Evolutionary conservation across 2,329 filamentous ascomycete species (phyloP), one percentile per base, ranked within the genome.

Genomic region (Tolypocladium ophioglossoides): DNA sequence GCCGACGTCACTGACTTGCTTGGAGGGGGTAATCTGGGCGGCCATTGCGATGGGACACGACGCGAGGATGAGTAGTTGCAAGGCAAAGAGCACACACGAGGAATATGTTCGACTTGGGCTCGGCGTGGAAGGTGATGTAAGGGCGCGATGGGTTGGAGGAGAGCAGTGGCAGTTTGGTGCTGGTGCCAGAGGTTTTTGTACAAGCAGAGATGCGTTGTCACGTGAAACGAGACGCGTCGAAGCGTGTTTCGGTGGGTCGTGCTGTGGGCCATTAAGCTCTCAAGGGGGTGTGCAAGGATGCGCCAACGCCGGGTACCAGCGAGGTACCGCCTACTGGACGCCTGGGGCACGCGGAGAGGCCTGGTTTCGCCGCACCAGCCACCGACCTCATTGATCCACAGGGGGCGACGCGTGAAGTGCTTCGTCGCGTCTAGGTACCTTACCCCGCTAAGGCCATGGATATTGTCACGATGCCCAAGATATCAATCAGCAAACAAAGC

Each of bases 21-120:
- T 79, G 53, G 78, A 80, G 60, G 78, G 78, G 50, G 78, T 80
- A 67, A 89, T 78, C 70, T 92, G 79, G 59, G 86, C 75, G 72
- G 89, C 82, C 89, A 95, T 94, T 82, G 77, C 70, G 63, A 59
- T 53, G 35, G 44, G 51, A 44, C 51, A 50, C 50, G 41, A 54
- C 38, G 51, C 41, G 51, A 46, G 38, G 41, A 48, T 51, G 46
- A 57, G 57, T 56, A 50, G 51, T 30, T 51, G 40, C 37, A 54
- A 55, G 53, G 54, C 50, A 59, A 54, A 55, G 56, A 59, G 52
- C 54, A 60, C 52, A 57, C 57, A 57, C 54, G 24, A 55, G 50
- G 52, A 53, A 52, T 55, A 52, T 52, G 40, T 56, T 59, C 55
- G 50, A 53, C 58, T 55, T 62, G 55, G 50, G 59, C 57, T 63